Base-by-base conservation (phyloP, 78 protist genomes). In the Chrysochromulina parva region DNA sequence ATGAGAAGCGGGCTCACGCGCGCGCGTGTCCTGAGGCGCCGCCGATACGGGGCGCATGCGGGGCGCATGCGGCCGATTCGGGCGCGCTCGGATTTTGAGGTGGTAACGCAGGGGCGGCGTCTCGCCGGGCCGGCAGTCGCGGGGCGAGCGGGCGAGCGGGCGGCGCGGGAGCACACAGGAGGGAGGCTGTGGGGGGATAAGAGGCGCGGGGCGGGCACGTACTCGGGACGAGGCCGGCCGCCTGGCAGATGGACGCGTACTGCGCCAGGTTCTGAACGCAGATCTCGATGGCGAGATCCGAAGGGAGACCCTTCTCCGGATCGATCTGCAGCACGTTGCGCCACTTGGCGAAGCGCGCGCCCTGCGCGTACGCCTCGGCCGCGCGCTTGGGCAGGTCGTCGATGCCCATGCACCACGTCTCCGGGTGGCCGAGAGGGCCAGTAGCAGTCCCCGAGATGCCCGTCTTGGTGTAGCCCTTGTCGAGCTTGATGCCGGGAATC, bases 331-430 rank as follows among this genome's bases (percentile, higher is more conserved):
- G 53, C 60, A 93, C 69, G 69, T 62, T 62, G 69, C 69, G 69
- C 97, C 97, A 96, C 96, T 97, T 97, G 94, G 98, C 95, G 84
- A 97, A 97, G 92, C 98, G 95, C 9, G 98, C 99, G 54, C 99
- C 99, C 74, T 91, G 88, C 87, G 93, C 74, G 96, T 97, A 95
- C 94, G 96, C 97, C 88, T 95, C 76, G 80, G 87, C 92, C 90
- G 96, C 91, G 28, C 98, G 94, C 80, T 94, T 91, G 81, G 53
- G 94, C 55, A 97, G 95, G 84, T 92, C 96, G 88, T 94, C 97
- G 50, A 97, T 92, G 65, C 99, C 99, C 92, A 96, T 96, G 28
- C 97, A 94, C 47, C 24, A 65, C 17, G 96, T 95, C 91, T 95
- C 97, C 52, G 92, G 91, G 89, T 94, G 94, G 22, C 94, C 94